These are phyloP conservation scores for Cubamyces sp. DNA, from an alignment of 768 basidiomycete genomes.

Conservation along the genomic window DNA sequence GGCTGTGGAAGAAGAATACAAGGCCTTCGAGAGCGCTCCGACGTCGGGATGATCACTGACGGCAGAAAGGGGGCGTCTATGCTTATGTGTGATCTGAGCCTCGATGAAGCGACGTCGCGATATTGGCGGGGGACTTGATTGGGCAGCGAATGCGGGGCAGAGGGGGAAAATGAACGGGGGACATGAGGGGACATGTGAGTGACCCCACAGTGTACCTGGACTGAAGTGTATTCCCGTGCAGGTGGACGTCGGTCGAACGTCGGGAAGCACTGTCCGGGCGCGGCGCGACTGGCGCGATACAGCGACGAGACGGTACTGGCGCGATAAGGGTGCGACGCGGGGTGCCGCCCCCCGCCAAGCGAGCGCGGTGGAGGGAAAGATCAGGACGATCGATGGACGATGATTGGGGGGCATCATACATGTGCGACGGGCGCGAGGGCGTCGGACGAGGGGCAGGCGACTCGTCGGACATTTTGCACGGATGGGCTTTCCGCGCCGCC, in stretches of 20 bases:
- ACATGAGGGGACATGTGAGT: slow-evolving; percentile 1
- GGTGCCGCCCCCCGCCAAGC: neutral
- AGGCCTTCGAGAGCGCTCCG: slow-evolving; percentile 20
- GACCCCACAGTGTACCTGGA: neutral
- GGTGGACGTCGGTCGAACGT: slow-evolving; percentile 13
- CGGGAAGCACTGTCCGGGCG: slow-evolving; percentile 3
- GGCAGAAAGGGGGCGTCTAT: neutral
- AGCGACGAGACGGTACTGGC: neutral
- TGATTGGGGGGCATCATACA: slow-evolving; percentile 6
- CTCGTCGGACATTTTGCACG: slow-evolving; percentile 13
- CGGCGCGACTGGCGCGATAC: neutral
- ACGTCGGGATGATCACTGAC: slow-evolving; percentile 13
- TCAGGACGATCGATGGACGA: slow-evolving; percentile 15
- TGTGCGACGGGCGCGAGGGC: slow-evolving; percentile 6
- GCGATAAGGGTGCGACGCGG: slow-evolving; percentile 3
- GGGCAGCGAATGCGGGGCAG: slow-evolving; percentile 10
- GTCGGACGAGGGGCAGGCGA: slow-evolving; percentile 13
- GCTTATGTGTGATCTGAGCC: slow-evolving; percentile 13
- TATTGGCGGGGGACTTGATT: slow-evolving; percentile 5
- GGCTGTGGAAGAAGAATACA: slow-evolving; percentile 19
- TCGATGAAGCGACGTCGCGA: slow-evolving; percentile 1
- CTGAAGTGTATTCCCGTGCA: slow-evolving; percentile 6
- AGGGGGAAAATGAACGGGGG: slow-evolving; percentile 8
- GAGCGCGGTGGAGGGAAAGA: neutral
- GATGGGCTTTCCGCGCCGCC: slow-evolving; percentile 5